Conservation (phyloP, 1,139 yeast species). For the Kodamaea ohmeri region DNA sequence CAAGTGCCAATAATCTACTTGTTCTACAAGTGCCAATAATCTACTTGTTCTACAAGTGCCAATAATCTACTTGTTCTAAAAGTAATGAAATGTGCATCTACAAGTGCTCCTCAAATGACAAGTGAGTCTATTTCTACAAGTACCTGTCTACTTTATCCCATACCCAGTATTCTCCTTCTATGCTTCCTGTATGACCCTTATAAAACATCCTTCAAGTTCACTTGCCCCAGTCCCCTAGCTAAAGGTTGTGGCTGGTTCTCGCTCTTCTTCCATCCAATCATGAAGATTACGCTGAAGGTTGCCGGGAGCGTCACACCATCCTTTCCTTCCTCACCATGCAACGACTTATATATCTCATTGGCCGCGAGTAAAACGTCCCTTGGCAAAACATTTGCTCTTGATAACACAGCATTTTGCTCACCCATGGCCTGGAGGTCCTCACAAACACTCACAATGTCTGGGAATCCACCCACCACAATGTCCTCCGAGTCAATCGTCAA, state of each 20-base stretch:
- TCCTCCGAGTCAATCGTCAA: constrained; percentile 85
- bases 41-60: no score
- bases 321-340: constrained; percentile 66
- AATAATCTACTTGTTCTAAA: no score
- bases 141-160: no score
- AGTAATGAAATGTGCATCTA: no score
- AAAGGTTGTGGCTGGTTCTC: constrained; percentile 69
- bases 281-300: constrained; percentile 71
- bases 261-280: constrained; percentile 89
- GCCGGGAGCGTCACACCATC: constrained; percentile 50
- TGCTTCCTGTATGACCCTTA: no score
- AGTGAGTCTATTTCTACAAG: no score
- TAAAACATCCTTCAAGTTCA: constrained; percentile 63
- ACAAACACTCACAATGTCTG: constrained; percentile 64
- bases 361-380: constrained; percentile 72
- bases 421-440: constrained; percentile 81
- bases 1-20: no score
- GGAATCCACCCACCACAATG: constrained; percentile 74
- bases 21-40: no score
- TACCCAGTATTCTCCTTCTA: no score
- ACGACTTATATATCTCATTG: constrained; percentile 65
- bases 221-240: constrained; percentile 67
- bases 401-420: constrained; percentile 69
- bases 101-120: no score
- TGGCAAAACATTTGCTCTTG: constrained; percentile 54